A percentile compares a stretch with the other conserved stretches of the same genome.
phyloP scores from a whole-genome alignment of 768 basidiomycete genomes.

The Strobilomyces dryophilus region DNA sequence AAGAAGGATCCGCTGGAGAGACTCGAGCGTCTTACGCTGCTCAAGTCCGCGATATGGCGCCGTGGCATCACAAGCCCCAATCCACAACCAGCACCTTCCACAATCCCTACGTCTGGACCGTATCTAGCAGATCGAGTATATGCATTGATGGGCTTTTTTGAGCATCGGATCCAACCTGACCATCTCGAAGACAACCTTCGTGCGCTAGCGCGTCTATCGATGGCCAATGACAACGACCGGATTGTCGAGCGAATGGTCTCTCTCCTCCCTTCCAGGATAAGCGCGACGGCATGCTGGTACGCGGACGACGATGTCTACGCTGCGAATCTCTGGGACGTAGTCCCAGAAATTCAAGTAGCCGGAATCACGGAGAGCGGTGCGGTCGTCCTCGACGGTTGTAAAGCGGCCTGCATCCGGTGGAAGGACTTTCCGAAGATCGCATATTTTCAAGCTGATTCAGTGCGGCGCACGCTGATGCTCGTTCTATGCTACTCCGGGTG shows the following conservation, averaged over 20 bases:
- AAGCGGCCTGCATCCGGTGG: too few relatives aligned
- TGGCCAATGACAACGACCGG: neutral
- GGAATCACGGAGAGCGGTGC: neutral
- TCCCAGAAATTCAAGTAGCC: neutral
- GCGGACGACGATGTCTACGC: neutral
- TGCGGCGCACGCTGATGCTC: neutral
- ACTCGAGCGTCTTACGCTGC: neutral
- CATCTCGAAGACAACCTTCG: neutral
- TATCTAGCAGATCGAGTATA: neutral
- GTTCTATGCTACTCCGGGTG: neutral
- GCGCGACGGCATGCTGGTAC: neutral
- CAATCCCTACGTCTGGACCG: too few relatives aligned
- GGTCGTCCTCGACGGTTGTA: neutral
- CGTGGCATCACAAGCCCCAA: neutral
- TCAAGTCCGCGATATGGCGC: neutral
- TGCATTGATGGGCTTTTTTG: neutral
- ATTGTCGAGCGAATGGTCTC: neutral
- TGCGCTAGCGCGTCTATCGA: neutral
- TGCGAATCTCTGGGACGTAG: neutral
- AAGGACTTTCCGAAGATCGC: too few relatives aligned
- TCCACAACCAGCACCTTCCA: too few relatives aligned
- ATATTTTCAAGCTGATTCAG: neutral
- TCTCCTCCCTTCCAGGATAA: neutral
- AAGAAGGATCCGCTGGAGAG: neutral
- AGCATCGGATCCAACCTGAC: neutral